phyloP scores from a whole-genome alignment of 768 basidiomycete genomes.

The Paxillus rubicundulus region DNA sequence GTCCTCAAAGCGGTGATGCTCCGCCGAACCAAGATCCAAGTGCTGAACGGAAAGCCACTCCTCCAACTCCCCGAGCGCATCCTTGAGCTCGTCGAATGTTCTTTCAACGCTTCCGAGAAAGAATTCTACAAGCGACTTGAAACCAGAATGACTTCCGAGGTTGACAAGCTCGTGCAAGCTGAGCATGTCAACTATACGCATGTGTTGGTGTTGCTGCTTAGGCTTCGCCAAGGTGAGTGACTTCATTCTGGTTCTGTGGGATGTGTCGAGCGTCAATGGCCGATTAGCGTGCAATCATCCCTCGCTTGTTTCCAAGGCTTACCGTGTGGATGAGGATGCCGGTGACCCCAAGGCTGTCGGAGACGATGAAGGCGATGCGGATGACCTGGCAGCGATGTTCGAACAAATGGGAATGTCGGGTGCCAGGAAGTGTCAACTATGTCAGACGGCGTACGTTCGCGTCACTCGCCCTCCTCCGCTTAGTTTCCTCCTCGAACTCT shows the following conservation, averaged over 20 bases:
- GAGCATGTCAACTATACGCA: conserved; percentile 63
- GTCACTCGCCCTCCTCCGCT: conserved; percentile 1
- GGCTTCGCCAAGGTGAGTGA: conserved; percentile 80
- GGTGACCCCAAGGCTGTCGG: conserved; percentile 61
- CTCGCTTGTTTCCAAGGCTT: conserved; percentile 73
- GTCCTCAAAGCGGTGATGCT: conserved; percentile 88
- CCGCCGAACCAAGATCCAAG: conserved; percentile 73
- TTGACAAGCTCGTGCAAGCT: conserved; percentile 63
- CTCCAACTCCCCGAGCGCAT: conserved; percentile 75
- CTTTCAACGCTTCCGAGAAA: conserved; percentile 73
- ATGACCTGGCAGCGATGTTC: conserved; percentile 75
- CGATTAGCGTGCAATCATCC: conserved; percentile 86
- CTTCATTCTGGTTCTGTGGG: neutral
- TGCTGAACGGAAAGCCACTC: conserved; percentile 75
- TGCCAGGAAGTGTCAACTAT: conserved; percentile 73
- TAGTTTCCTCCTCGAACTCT: neutral
- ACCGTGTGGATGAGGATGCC: conserved; percentile 70
- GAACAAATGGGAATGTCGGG: conserved; percentile 60
- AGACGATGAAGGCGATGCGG: conserved; percentile 54
- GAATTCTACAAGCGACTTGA: conserved; percentile 77
- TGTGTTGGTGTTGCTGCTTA: conserved; percentile 68
- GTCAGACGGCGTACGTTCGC: conserved; percentile 59
- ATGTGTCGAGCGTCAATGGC: neutral
- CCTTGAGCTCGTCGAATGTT: conserved; percentile 70
- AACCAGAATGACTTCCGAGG: conserved; percentile 58